These are phyloP conservation scores for Umbelopsis ramanniana DNA, from an alignment of 192 early-diverging fungal genomes.

Conservation along the genomic window DNA sequence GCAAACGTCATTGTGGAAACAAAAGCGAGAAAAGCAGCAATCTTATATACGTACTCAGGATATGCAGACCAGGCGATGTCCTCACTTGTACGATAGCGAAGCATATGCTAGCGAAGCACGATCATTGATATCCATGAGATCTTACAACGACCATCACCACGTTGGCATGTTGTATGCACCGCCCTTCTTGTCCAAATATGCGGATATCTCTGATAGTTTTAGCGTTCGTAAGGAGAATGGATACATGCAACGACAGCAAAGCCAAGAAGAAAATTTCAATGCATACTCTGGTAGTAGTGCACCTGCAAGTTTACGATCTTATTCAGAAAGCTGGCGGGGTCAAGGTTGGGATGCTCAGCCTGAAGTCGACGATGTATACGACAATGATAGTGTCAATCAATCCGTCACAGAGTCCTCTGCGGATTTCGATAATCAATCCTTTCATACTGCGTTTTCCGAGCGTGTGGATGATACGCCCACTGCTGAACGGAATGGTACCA, in stretches of 20 bases:
- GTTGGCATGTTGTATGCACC: conserved; percentile 58
- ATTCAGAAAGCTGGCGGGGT: background rate
- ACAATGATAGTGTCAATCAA: background rate
- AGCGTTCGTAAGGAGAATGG: background rate
- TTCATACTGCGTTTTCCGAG: conserved; percentile 34
- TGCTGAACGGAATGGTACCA: background rate
- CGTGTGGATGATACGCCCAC: conserved; percentile 3
- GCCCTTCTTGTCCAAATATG: conserved; percentile 46
- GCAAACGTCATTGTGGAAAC: conserved; percentile 56
- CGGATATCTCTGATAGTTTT: conserved; percentile 29
- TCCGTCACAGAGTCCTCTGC: conserved; percentile 8
- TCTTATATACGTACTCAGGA: conserved; percentile 67
- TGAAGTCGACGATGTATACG: background rate
- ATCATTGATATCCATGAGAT: conserved; percentile 28
- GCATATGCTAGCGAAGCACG: conserved; percentile 31
- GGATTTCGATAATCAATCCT: conserved; percentile 30
- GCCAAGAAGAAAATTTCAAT: background rate
- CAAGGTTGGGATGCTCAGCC: conserved; percentile 15
- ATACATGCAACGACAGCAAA: conserved; percentile 2
- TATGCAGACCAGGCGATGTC: conserved; percentile 59
- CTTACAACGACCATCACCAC: conserved; percentile 40
- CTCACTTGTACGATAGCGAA: conserved; percentile 55
- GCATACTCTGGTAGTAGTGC: conserved; percentile 11
- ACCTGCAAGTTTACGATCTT: conserved; percentile 1
- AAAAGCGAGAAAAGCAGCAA: conserved; percentile 55